Conservation (phyloP, 148 eudicot genomes). For the Camellia granthamiana region DNA sequence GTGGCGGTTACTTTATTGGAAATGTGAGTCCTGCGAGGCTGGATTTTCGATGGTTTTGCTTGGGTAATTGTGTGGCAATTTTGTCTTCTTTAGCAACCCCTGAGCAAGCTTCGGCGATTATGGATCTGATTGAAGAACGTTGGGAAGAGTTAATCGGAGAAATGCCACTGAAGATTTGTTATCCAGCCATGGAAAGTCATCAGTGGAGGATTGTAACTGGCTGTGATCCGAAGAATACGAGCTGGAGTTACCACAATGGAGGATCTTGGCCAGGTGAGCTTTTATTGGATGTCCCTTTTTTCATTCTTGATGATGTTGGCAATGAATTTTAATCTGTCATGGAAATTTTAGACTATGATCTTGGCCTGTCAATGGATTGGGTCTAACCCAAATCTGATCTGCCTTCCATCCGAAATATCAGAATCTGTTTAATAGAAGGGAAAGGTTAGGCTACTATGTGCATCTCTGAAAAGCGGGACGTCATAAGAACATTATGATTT, state of each 20-base stretch:
- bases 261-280: constrained; percentile 85
- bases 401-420: no score
- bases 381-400: no score
- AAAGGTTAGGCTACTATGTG: no score
- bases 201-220: constrained; percentile 81
- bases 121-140: constrained; percentile 81
- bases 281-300: not conserved
- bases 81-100: constrained; percentile 82
- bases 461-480: no score
- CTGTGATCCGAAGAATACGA: constrained; percentile 58
- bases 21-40: constrained; percentile 80
- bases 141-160: constrained; percentile 89
- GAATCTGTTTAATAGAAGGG: no score
- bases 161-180: constrained; percentile 84
- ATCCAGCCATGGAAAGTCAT: constrained; percentile 79
- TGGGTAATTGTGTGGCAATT: constrained; percentile 80
- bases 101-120: constrained; percentile 75
- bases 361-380: no score
- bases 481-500: no score
- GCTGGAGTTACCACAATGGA: constrained; percentile 86
- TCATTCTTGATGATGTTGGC: not conserved
- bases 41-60: constrained; percentile 73
- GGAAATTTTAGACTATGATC: not conserved
- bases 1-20: constrained; percentile 81
- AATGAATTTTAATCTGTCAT: not conserved